A percentile compares a stretch with the other conserved stretches of the same genome.
Evolutionary conservation across 495 filamentous ascomycete genomes (phyloP).

Genomic region (Eremomyces bilateralis): DNA sequence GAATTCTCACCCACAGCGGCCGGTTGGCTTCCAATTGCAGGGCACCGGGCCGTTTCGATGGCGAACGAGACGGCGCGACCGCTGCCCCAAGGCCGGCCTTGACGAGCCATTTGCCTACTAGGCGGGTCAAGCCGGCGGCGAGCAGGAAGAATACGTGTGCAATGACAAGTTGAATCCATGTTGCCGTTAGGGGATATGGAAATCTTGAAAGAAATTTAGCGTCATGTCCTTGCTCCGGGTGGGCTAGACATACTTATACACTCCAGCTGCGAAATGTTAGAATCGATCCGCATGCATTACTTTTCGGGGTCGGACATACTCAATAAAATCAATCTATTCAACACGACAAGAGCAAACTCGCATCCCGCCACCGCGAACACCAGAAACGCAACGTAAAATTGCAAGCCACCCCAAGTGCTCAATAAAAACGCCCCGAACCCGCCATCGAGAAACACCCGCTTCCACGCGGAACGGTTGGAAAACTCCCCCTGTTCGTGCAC

Average conservation of each 20-base stretch:
- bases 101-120: constrained; percentile 16
- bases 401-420: constrained; percentile 26
- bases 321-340: constrained; percentile 28
- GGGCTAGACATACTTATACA: constrained; percentile 21
- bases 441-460: constrained; percentile 17
- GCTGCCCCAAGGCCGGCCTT: constrained; percentile 19
- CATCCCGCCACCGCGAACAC: constrained; percentile 23
- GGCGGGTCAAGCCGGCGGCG: constrained; percentile 19
- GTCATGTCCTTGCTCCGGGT: background rate
- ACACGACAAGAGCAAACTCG: constrained; percentile 22
- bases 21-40: background rate
- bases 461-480: constrained; percentile 6
- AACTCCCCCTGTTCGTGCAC: background rate
- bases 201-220: constrained; percentile 15
- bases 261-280: constrained; percentile 20
- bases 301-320: no score
- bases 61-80: constrained; percentile 19
- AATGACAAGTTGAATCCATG: constrained; percentile 26
- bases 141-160: constrained; percentile 24
- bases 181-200: constrained; percentile 26
- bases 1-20: no score
- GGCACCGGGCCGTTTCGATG: constrained; percentile 7
- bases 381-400: constrained; percentile 26
- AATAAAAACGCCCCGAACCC: constrained; percentile 28
- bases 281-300: constrained; percentile 3